These are phyloP conservation scores for Chlamydomonas schloesseri DNA, from an alignment of 139 green algal species.

Conservation along the genomic window DNA sequence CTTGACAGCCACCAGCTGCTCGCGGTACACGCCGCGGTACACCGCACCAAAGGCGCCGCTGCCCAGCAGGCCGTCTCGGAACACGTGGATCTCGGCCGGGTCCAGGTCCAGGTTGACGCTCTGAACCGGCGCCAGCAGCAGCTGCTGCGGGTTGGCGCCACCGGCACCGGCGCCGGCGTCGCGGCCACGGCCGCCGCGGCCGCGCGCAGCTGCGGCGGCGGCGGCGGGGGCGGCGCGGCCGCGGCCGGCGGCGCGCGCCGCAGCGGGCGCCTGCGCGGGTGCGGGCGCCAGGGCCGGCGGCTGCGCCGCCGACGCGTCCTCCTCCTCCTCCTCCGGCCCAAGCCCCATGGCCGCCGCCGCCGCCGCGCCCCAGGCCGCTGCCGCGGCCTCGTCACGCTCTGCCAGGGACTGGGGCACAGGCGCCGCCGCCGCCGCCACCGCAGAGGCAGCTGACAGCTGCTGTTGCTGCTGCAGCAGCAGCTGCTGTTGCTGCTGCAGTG, in stretches of 20 bases:
- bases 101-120: slow-evolving; percentile 40
- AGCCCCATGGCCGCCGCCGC: slow-evolving; percentile 16
- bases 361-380: slow-evolving; percentile 9
- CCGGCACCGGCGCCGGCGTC: no score
- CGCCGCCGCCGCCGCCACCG: slow-evolving; percentile 30
- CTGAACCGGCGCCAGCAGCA: neutral
- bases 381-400: neutral
- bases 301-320: no score
- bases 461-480: neutral
- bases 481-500: neutral
- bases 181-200: no score
- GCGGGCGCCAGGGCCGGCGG: neutral
- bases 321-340: neutral
- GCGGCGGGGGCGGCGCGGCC: no score
- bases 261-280: no score
- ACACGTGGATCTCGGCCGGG: slow-evolving; percentile 31
- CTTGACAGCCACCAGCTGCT: slow-evolving; percentile 37
- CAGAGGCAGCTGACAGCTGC: no score
- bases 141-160: neutral
- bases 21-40: slow-evolving; percentile 62
- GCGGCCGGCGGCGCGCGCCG: no score
- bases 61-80: slow-evolving; percentile 58
- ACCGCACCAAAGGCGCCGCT: slow-evolving; percentile 76
- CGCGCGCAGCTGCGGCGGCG: no score
- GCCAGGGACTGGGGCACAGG: no score